A percentile compares a stretch with the other conserved stretches of the same genome.
Conservation (phyloP, 371 early-diverging fungal species). For the Parasitella parasitica region DNA sequence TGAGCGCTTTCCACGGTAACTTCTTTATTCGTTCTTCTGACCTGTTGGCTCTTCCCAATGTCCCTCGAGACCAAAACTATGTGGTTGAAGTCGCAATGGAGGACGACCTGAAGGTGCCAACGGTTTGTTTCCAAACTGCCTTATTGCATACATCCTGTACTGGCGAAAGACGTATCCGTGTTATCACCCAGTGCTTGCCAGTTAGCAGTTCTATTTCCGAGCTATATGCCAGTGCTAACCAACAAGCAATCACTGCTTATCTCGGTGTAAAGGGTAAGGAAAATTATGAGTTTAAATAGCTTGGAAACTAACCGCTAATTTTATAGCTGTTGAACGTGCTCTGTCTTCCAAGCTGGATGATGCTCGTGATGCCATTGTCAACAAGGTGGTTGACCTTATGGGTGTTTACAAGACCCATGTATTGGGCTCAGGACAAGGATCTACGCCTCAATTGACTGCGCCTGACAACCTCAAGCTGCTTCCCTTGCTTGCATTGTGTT, state of each 20-base stretch:
- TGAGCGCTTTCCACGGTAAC: constrained; percentile 82
- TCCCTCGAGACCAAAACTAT: constrained; percentile 83
- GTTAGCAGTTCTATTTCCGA: constrained; percentile 70
- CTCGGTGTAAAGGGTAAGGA: constrained; percentile 72
- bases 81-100: constrained; percentile 78
- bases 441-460: constrained; percentile 56
- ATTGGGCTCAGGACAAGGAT: constrained; percentile 60
- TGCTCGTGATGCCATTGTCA: constrained; percentile 76
- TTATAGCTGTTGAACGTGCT: constrained; percentile 57
- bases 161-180: constrained; percentile 85
- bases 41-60: constrained; percentile 83
- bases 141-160: constrained; percentile 70
- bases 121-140: constrained; percentile 87
- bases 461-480: constrained; percentile 67
- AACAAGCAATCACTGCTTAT: constrained; percentile 79
- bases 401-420: constrained; percentile 84
- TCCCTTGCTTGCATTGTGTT: constrained; percentile 62
- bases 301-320: not conserved
- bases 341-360: constrained; percentile 68
- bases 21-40: constrained; percentile 85
- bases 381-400: constrained; percentile 85
- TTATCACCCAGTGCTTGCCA: constrained; percentile 80
- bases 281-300: not conserved
- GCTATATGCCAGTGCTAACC: constrained; percentile 79
- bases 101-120: constrained; percentile 64